Conservation (phyloP, 805 yeast genomes). For the Candida takata region DNA sequence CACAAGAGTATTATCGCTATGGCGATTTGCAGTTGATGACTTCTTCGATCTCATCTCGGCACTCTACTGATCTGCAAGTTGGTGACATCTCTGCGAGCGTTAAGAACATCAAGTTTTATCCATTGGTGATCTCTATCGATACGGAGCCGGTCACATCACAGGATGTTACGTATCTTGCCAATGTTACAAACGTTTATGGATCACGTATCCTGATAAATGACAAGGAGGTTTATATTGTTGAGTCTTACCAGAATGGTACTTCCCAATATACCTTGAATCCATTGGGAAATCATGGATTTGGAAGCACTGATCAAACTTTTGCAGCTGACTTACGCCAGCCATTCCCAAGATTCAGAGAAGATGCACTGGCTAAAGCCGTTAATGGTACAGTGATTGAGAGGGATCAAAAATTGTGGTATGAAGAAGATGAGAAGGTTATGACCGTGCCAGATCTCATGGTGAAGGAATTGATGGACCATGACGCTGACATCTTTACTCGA, state of each 20-base stretch:
- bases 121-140: slow-evolving; percentile 10
- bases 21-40: slow-evolving; percentile 34
- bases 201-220: slow-evolving; percentile 14
- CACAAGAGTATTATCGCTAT: slow-evolving; percentile 29
- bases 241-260: slow-evolving; percentile 36
- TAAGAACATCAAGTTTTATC: slow-evolving; percentile 13
- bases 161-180: slow-evolving; percentile 14
- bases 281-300: slow-evolving; percentile 41
- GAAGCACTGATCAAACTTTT: slow-evolving; percentile 27
- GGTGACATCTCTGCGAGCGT: slow-evolving; percentile 3
- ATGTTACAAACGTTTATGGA: slow-evolving; percentile 18
- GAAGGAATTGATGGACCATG: background rate
- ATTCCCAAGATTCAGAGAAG: slow-evolving; percentile 21
- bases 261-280: slow-evolving; percentile 37
- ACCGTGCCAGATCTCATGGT: background rate
- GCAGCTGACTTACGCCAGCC: slow-evolving; percentile 19
- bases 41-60: slow-evolving; percentile 12
- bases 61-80: slow-evolving; percentile 12
- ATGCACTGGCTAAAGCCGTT: slow-evolving; percentile 29
- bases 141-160: slow-evolving; percentile 11
- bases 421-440: background rate
- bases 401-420: slow-evolving; percentile 7
- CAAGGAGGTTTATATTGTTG: slow-evolving; percentile 15
- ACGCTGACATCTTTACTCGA: no score
- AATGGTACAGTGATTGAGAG: slow-evolving; percentile 28